phyloP scores from a whole-genome alignment of 73 alveolate genomes.

The Tetrahymena elliotti region DNA sequence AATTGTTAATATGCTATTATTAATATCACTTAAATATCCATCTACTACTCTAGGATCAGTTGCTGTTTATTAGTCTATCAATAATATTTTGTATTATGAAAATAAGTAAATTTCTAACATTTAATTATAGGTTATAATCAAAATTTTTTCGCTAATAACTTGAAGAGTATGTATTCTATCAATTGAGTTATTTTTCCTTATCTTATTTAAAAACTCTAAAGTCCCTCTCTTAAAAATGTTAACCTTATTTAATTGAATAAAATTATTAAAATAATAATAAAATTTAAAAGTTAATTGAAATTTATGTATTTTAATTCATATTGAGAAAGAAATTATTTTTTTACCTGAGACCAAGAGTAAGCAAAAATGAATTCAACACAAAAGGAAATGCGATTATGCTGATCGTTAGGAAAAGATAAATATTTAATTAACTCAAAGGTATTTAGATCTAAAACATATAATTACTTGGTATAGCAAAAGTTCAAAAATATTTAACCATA shows the following conservation, averaged over 20 bases:
- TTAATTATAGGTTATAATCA: neutral
- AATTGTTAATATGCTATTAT: neutral
- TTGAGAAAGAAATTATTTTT: neutral
- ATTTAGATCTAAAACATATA: neutral
- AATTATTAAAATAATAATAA: neutral
- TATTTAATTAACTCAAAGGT: neutral
- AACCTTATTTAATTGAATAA: neutral
- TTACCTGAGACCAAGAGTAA: neutral
- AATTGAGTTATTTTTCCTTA: neutral
- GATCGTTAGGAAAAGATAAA: neutral
- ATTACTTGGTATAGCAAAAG: neutral
- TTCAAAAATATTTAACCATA: neutral
- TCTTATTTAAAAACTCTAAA: neutral
- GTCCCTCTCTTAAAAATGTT: neutral
- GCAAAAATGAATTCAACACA: neutral
- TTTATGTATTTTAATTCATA: too few species aligned
- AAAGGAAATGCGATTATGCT: neutral
- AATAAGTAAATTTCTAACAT: neutral
- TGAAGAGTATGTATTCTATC: neutral
- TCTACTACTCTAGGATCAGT: neutral
- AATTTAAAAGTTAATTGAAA: neutral
- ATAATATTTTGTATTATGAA: neutral
- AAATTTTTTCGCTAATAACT: neutral
- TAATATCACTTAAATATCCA: neutral
- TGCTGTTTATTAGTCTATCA: neutral